Evolutionary conservation across 2,329 filamentous ascomycete genomes (phyloP), one percentile per base, ranked within the genome.

Genomic region (Aureobasidium namibiae): DNA sequence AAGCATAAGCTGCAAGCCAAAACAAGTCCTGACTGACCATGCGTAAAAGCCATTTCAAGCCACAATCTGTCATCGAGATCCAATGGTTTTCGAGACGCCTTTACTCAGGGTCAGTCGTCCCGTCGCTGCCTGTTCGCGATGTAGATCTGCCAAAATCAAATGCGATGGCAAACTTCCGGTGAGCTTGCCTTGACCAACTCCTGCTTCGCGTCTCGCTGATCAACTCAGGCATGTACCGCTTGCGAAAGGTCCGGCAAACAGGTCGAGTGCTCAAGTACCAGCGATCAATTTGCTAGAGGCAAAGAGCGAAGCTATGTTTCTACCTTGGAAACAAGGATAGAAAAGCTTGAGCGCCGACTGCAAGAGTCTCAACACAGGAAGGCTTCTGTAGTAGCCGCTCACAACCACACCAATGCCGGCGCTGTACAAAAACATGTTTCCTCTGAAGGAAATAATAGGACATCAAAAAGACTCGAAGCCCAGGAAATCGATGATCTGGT

Each of bases 221-320:
- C 13, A 1, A 7, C 18, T 16, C 34, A 67, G 66, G 91, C 92
- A 8, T 99, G 94, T 70, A 95, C 91, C 8, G 92, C 92, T 18
- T 97, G 94, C 70, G 92, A 96, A 73, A 92, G 91, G 74, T 90
- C 90, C 14, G 91, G 92, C 31, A 87, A 90, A 62, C 85, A 89
- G 59, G 86, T 81, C 61, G 91, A 95, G 70, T 99, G 94, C 72
- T 96, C 91, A 7, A 91, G 91, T 59, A 92, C 91, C 8, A 96
- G 95, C 68, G 92, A 97, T 69, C 91, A 96, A 71, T 97, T 96
- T 73, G 92, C 92, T 0, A 82, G 91, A 63, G 94, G 94, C 62
- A 97, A 97, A 73, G 94, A 97, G 70, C 82, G 92, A 68, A 97
- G 92, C 74, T 99, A 97, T 79, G 92, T 97, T 45, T 90, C 92